phyloP scores from a whole-genome alignment of 2,329 filamentous ascomycete genomes.

The Thermochaetoides dissita region DNA sequence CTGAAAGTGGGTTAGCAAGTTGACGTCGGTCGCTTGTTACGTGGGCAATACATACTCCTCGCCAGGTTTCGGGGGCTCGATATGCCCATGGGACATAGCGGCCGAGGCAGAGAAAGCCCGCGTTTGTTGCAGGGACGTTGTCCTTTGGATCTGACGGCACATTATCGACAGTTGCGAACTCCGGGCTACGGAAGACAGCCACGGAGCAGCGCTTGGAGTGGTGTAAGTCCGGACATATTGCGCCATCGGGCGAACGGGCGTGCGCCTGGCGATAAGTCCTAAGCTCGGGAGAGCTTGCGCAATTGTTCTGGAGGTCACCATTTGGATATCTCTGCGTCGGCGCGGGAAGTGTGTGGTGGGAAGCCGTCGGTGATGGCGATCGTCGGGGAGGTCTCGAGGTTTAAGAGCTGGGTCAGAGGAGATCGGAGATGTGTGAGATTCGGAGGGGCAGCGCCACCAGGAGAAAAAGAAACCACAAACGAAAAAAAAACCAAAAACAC shows the following conservation, averaged over 20 bases:
- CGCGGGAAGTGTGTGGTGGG: neutral
- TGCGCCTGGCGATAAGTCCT: constrained; percentile 5
- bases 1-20: constrained; percentile 28
- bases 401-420: neutral
- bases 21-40: too few relatives aligned
- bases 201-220: constrained; percentile 10
- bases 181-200: constrained; percentile 1
- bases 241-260: constrained; percentile 5
- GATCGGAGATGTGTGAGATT: neutral
- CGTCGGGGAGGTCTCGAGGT: neutral
- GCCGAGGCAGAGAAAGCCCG: constrained; percentile 50
- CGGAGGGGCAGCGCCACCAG: neutral
- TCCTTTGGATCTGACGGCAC: too few relatives aligned
- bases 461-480: neutral
- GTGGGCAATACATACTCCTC: constrained; percentile 53
- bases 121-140: neutral
- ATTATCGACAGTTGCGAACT: neutral
- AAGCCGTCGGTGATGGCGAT: neutral
- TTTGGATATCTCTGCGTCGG: constrained; percentile 3
- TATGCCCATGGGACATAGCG: constrained; percentile 55
- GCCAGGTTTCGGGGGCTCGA: constrained; percentile 71
- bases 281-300: constrained; percentile 10
- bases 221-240: constrained; percentile 13
- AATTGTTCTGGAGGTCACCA: constrained; percentile 12
- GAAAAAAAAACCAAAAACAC: constrained; percentile 3